Base-by-base conservation (phyloP, 495 filamentous ascomycete species). In the Trichoderma asperelloides region DNA sequence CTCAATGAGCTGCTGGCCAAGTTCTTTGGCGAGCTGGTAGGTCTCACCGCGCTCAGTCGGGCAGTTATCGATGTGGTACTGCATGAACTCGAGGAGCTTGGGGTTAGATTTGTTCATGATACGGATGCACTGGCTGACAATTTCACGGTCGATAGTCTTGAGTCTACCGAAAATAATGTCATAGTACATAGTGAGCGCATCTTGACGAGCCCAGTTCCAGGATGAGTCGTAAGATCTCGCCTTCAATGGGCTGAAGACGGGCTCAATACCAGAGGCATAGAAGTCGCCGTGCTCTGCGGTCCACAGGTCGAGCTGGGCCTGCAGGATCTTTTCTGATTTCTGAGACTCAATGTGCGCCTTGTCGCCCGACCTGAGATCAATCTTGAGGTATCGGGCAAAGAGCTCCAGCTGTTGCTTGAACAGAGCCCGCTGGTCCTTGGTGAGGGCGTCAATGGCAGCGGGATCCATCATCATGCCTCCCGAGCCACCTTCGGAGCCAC, bases 41-140 rank as follows among this genome's bases (percentile, higher is more conserved):
- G 96, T 99, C 77, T 99, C 95, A 64, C 95, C 95, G 18, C 93
- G 88, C 70, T 98, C 93, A 1, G 95, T 93, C 7, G 95, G 95
- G 80, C 95, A 98, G 80, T 97, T 93, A 73, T 99, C 96, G 76
- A 99, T 98, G 81, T 99, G 95, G 71, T 99, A 97, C 71, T 98
- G 96, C 95, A 99, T 99, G 79, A 97, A 98, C 70, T 99, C 94
- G 60, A 99, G 84, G 12, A 99, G 87, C 23, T 89, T 86, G 2
- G 95, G 96, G 73, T 97, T 99, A 28, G 95, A 96, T 33, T 94
- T 90, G 81, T 97, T 99, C 95, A 99, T 99, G 79, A 99, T 93
- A 67, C 90, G 90, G 74, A 99, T 99, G 78, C 95, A 98, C 72
- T 91, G 93, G 76, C 93, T 96, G 71, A 99, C 95, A 74, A 97